A percentile compares a stretch with the other conserved stretches of the same genome.
Evolutionary conservation across 257 asterid species (phyloP).

Genomic region (Perilla frutescens): DNA sequence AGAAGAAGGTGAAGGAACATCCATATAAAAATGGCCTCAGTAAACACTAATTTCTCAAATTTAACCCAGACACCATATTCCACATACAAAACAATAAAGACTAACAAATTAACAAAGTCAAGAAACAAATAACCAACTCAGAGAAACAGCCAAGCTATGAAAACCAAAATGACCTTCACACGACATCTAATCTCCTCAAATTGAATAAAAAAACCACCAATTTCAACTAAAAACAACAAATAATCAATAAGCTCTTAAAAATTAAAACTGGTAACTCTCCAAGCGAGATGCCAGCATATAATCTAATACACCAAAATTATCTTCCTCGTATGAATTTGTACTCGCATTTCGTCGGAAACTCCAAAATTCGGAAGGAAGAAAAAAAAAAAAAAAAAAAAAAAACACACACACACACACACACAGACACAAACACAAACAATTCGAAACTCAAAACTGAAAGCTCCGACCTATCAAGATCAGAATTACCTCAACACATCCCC

Average conservation of each 20-base stretch:
- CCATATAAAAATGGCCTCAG: conserved; percentile 13
- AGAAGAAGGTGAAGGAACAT: not conserved
- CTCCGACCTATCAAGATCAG: not conserved
- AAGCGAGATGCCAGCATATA: conserved; percentile 45
- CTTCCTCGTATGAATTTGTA: not conserved
- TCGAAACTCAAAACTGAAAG: conserved; percentile 1
- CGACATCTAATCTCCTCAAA: conserved; percentile 26
- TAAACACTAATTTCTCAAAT: not conserved
- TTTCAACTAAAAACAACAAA: not conserved
- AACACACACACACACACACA: not conserved
- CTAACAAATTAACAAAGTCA: not conserved
- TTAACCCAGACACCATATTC: not conserved
- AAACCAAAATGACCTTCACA: conserved; percentile 7
- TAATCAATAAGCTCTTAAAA: not conserved
- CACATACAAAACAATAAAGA: not conserved
- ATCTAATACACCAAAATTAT: conserved; percentile 2
- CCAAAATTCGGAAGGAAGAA: conserved; percentile 29
- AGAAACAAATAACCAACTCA: conserved; percentile 44
- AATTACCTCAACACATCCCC: not conserved
- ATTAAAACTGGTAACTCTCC: conserved; percentile 42
- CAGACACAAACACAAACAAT: not conserved
- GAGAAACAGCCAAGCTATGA: conserved; percentile 74
- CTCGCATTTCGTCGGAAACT: conserved; percentile 1
- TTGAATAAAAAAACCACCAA: conserved; percentile 16
- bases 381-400: too few species aligned